phyloP scores from a whole-genome alignment of 2,329 filamentous ascomycete genomes.

The Fusarium coicis region DNA sequence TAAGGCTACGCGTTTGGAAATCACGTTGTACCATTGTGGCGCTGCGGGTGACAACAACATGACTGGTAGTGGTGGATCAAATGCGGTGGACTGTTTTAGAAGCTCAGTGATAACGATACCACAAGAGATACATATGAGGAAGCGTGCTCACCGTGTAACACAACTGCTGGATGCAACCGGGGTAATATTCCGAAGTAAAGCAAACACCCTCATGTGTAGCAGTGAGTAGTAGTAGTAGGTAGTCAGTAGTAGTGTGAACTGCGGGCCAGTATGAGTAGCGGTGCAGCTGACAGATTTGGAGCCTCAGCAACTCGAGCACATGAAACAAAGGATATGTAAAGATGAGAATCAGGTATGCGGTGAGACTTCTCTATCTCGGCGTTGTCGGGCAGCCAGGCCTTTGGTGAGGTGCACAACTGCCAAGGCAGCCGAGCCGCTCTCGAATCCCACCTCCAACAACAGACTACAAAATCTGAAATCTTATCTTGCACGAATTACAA shows the following conservation, averaged over 20 bases:
- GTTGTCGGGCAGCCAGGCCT: not conserved
- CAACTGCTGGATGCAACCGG: not conserved
- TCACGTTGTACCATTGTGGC: not conserved
- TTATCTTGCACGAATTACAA: not conserved
- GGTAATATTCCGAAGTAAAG: not conserved
- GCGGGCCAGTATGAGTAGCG: not conserved
- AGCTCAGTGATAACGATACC: constrained; percentile 11
- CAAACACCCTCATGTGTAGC: not conserved
- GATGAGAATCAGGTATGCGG: not conserved
- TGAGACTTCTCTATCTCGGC: not conserved
- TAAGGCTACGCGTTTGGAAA: constrained; percentile 1
- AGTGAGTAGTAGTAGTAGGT: not conserved
- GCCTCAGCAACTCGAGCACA: not conserved
- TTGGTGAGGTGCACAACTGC: not conserved
- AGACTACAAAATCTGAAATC: not conserved
- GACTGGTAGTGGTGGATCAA: not conserved
- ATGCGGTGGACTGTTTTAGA: constrained; percentile 7
- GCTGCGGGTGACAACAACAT: constrained; percentile 3
- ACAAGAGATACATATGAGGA: not conserved
- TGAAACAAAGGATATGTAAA: not conserved
- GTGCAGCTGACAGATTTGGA: not conserved
- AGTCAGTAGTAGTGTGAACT: not conserved
- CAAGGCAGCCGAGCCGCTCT: not conserved
- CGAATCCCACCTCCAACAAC: not conserved
- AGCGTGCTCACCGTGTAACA: not conserved